Percentiles rank a stretch among this genome's conserved stretches.
These are phyloP conservation scores for Catharanthus roseus DNA, from an alignment of 257 asterid genomes.

Conservation along the genomic window DNA sequence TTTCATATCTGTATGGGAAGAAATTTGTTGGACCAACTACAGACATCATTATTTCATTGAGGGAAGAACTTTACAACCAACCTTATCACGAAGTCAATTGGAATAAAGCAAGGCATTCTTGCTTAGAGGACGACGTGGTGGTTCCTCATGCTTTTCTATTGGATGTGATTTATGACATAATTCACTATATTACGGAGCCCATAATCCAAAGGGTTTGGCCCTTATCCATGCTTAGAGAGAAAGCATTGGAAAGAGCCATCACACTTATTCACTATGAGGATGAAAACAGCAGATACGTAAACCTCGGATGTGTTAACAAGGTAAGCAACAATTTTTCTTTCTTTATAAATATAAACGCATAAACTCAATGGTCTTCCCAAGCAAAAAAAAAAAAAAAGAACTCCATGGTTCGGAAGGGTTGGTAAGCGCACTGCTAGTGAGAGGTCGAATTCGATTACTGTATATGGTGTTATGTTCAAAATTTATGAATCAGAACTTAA, in stretches of 20 bases:
- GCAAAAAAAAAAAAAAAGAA: too few species aligned
- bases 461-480: too few species aligned
- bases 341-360: too few species aligned
- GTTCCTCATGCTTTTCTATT: not conserved
- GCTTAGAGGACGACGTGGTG: slow-evolving; percentile 20
- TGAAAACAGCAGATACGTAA: not conserved
- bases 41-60: slow-evolving; percentile 10
- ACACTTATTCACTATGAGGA: not conserved
- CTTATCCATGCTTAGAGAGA: not conserved
- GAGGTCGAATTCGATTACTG: too few species aligned
- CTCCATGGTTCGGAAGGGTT: too few species aligned
- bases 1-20: slow-evolving; percentile 56
- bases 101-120: slow-evolving; percentile 34
- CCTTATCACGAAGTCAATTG: slow-evolving; percentile 39
- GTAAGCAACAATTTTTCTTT: not conserved
- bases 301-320: not conserved
- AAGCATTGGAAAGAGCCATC: not conserved
- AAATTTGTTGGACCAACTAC: slow-evolving; percentile 44
- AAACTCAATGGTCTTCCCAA: too few species aligned
- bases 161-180: slow-evolving; percentile 7
- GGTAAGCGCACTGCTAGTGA: too few species aligned
- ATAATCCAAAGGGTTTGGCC: too few species aligned
- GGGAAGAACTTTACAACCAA: slow-evolving; percentile 33
- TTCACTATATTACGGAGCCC: too few species aligned
- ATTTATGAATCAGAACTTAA: too few species aligned